Conservation (phyloP, 1,139 yeast genomes). For the Candida anutae region DNA sequence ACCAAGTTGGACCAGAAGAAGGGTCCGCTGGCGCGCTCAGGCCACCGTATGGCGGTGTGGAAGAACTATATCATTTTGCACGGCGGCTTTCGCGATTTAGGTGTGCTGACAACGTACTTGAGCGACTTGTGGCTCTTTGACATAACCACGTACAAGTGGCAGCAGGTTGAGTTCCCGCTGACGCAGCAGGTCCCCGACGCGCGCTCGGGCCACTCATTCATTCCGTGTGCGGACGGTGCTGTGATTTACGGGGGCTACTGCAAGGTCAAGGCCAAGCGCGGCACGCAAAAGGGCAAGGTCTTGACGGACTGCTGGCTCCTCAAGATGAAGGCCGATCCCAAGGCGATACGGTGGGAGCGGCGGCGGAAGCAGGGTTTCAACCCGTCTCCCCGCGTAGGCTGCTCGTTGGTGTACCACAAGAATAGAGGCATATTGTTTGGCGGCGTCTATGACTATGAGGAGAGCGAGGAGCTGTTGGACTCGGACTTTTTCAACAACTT, state of each 20-base stretch:
- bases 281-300: constrained; percentile 88
- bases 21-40: constrained; percentile 84
- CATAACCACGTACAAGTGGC: constrained; percentile 84
- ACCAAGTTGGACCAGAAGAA: constrained; percentile 68
- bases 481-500: constrained; percentile 79
- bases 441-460: constrained; percentile 92
- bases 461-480: constrained; percentile 85
- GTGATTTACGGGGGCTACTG: constrained; percentile 90
- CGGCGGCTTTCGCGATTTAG: constrained; percentile 93
- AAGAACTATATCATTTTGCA: constrained; percentile 76
- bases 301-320: constrained; percentile 80
- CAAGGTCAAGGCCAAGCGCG: constrained; percentile 85
- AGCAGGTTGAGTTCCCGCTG: constrained; percentile 78
- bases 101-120: constrained; percentile 73
- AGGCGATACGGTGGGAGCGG: constrained; percentile 78
- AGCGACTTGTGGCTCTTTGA: constrained; percentile 92
- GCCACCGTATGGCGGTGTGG: constrained; percentile 88
- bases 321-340: constrained; percentile 83
- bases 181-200: constrained; percentile 82
- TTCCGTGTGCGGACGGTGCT: constrained; percentile 80
- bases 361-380: constrained; percentile 83
- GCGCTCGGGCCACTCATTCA: constrained; percentile 85
- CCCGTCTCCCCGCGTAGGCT: constrained; percentile 92
- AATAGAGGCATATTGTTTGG: constrained; percentile 93
- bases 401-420: constrained; percentile 81